Evolutionary conservation across 768 basidiomycete species (phyloP), one percentile per base, ranked within the genome.

Genomic region (Suillus hirtellus): DNA sequence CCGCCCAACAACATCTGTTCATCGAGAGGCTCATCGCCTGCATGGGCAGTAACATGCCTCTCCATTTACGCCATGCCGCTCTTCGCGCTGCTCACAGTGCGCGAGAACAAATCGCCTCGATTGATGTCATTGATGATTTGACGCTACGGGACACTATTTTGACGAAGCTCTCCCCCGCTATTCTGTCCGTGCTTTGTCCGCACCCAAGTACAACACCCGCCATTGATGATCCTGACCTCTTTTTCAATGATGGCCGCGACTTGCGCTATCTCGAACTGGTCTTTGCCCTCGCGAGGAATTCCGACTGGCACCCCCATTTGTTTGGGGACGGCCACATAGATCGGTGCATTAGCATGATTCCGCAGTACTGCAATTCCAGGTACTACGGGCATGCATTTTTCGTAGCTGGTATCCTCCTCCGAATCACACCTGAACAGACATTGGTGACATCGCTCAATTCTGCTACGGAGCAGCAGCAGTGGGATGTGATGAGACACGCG

Each of bases 161-260:
- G 21, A 47, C 21, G 2, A 14, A 47, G 21, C 12, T 47, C 5
- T 47, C 21, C 6, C 46, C 46, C 11, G 46, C 46, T 5, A 47
- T 47, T 4, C 12, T 47, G 21, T 21, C 46, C 21, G 46, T 21
- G 12, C 2, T 47, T 47, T 47, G 21, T 4, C 46, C 46, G 46
- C 46, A 11, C 11, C 46, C 46, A 24, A 2, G 46, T 47, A 2
- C 21, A 24, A 21, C 21, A 21, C 46, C 21, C 46, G 11, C 11
- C 31, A 31, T 7, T 17, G 11, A 21, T 21, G 11, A 14, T 47
- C 11, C n/a, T 14, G 4, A n/a, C 46, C 11, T 0, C n/a, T 0
- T 8, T n/a, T 12, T n/a, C n/a, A 0, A 47, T 21, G 6, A 47
- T 47, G 0, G 0, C 5, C 46, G 46, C 11, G 2, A 47, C 21